Conservation (phyloP, 306 rosid genomes). For the Ormosia emarginata region DNA sequence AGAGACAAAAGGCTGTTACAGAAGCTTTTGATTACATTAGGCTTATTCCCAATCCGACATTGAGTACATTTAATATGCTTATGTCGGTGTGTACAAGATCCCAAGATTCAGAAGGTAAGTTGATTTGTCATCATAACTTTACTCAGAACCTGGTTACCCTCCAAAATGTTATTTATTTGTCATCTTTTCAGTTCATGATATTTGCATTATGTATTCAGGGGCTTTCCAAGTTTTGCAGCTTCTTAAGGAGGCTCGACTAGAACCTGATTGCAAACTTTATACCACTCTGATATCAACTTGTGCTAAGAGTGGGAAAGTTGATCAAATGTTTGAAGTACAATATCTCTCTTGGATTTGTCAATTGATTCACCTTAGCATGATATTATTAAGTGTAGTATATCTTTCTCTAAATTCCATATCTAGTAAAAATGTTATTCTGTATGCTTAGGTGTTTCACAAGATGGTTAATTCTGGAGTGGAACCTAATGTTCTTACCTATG, state of each 20-base stretch:
- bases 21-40: slow-evolving; percentile 85
- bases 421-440: slow-evolving; percentile 16
- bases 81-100: slow-evolving; percentile 88
- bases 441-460: slow-evolving; percentile 70
- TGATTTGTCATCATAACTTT: neutral
- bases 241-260: slow-evolving; percentile 73
- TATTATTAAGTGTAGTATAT: neutral
- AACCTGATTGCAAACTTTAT: slow-evolving; percentile 91
- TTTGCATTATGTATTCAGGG: slow-evolving; percentile 50
- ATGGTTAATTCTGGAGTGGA: slow-evolving; percentile 94
- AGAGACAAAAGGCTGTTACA: slow-evolving; percentile 71
- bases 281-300: slow-evolving; percentile 94
- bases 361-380: slow-evolving; percentile 13
- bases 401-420: slow-evolving; percentile 1
- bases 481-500: slow-evolving; percentile 87
- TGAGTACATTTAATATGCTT: slow-evolving; percentile 97
- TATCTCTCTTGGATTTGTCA: slow-evolving; percentile 32
- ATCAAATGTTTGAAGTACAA: slow-evolving; percentile 87
- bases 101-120: slow-evolving; percentile 71
- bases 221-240: slow-evolving; percentile 87
- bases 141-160: neutral
- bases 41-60: slow-evolving; percentile 75
- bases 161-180: slow-evolving; percentile 5
- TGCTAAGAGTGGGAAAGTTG: slow-evolving; percentile 92
- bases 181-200: slow-evolving; percentile 30